Evolutionary conservation across 2,329 filamentous ascomycete species (phyloP).

Genomic region (Fusarium sp.): DNA sequence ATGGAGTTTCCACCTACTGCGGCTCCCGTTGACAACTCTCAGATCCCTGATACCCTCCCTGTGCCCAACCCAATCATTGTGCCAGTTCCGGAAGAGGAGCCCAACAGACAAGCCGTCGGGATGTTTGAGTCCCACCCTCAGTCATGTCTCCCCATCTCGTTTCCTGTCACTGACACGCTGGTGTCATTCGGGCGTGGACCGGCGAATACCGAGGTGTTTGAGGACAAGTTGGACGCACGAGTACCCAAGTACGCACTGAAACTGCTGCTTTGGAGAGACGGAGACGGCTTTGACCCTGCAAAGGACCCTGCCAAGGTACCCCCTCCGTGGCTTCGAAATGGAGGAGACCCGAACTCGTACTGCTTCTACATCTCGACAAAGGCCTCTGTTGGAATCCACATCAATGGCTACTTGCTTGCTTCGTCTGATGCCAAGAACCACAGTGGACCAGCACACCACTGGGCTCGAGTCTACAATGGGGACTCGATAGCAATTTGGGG

Average conservation of each 20-base stretch:
- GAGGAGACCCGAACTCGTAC: slow-evolving; percentile 64
- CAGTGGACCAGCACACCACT: slow-evolving; percentile 65
- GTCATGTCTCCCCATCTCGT: slow-evolving; percentile 73
- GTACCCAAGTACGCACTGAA: slow-evolving; percentile 87
- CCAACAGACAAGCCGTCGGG: slow-evolving; percentile 65
- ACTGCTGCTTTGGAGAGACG: slow-evolving; percentile 78
- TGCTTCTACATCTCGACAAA: slow-evolving; percentile 84
- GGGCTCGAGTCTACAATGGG: slow-evolving; percentile 79
- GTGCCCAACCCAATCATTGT: slow-evolving; percentile 52
- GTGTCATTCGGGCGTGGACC: slow-evolving; percentile 82
- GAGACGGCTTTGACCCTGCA: slow-evolving; percentile 71
- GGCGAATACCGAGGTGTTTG: slow-evolving; percentile 76
- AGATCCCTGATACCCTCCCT: slow-evolving; percentile 52
- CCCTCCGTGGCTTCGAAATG: slow-evolving; percentile 54
- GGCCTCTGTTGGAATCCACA: slow-evolving; percentile 77
- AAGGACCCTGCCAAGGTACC: slow-evolving; percentile 66
- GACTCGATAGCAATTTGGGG: slow-evolving; percentile 82
- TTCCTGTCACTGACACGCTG: slow-evolving; percentile 74
- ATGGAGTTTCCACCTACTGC: slow-evolving; percentile 49
- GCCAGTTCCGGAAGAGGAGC: slow-evolving; percentile 47
- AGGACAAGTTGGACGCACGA: slow-evolving; percentile 71
- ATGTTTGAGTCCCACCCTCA: slow-evolving; percentile 73
- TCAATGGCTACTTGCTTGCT: slow-evolving; percentile 78
- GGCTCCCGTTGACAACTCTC: slow-evolving; percentile 39
- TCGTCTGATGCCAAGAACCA: slow-evolving; percentile 67